Base-by-base conservation (phyloP, 23 red algal genomes). In the Gracilaria domingensis region DNA sequence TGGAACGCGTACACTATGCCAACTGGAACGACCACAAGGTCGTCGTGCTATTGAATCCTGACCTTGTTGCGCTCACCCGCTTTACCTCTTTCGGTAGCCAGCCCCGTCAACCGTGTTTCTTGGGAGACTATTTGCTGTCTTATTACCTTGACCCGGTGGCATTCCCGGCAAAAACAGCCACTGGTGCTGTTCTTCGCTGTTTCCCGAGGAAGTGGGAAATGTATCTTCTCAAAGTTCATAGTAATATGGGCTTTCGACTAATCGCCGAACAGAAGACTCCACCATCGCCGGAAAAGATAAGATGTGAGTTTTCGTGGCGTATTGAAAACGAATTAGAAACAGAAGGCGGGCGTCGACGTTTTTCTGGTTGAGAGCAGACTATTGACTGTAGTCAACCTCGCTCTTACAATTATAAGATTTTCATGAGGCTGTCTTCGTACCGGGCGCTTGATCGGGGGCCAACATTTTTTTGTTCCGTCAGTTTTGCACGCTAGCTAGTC, bases 201-300 rank as follows among this genome's bases (percentile, higher is more conserved):
- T 92, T 92, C 75, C 89, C 89, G 54, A 83, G 89, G 36, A 92
- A 92, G 57, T 92, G 89, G 89, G 89, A 92, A 45, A 61, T 84
- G 61, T 92, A 92, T 51, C 55, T 92, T 23, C 59, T 76, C 42
- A 83, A 92, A 69, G 45, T 92, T 36, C 79, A 75, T 17, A 71
- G 32, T 24, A 45, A 65, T 16, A 75, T 76, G 45, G 87, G 87
- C 57, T 92, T 92, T 66, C 77, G 89, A 14, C 39, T 92, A 17
- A 51, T 92, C 11, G 18, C 89, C 35, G 89, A 92, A 50, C 78
- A 84, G 28, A 45, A 83, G 28, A 38, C 12, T 12, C 58, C 49
- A 32, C 89, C 89, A 38, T 84, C 79, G 1, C 77, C 66, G 13
- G 89, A 92, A 47, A 83, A 74, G 54, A 53, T 92, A 24, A 12